These are phyloP conservation scores for Nakataea oryzae DNA, from an alignment of 2,329 filamentous ascomycete genomes.

Conservation along the genomic window DNA sequence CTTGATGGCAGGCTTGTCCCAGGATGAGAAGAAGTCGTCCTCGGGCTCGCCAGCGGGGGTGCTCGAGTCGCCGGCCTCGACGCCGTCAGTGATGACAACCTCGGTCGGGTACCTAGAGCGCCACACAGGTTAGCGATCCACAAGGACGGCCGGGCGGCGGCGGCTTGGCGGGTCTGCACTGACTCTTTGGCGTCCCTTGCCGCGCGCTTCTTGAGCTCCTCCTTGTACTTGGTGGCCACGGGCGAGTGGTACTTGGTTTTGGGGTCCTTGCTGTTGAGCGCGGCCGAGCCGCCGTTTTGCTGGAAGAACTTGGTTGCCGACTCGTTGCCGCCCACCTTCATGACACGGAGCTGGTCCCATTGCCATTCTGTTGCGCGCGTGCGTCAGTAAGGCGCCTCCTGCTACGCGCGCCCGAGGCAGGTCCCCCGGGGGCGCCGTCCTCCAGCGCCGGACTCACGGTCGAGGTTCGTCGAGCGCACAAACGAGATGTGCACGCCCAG, in stretches of 20 bases:
- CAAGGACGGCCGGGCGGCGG: neutral
- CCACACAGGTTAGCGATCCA: conserved; percentile 8
- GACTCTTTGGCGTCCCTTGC: conserved; percentile 78
- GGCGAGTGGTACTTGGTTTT: conserved; percentile 95
- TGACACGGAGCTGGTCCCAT: conserved; percentile 94
- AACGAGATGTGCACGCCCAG: conserved; percentile 98
- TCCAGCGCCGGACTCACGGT: conserved; percentile 56
- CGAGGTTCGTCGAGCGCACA: conserved; percentile 94
- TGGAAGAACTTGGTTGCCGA: conserved; percentile 98
- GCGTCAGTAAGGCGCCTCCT: conserved; percentile 12
- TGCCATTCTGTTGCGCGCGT: conserved; percentile 66
- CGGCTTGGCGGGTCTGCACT: conserved; percentile 18
- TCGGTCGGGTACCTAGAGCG: conserved; percentile 63
- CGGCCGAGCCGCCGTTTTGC: conserved; percentile 86
- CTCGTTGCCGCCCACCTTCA: conserved; percentile 98
- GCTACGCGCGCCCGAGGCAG: neutral
- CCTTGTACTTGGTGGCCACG: conserved; percentile 95
- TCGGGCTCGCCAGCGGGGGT: conserved; percentile 74
- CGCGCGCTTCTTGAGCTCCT: conserved; percentile 81
- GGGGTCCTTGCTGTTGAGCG: conserved; percentile 88
- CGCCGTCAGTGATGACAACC: conserved; percentile 70
- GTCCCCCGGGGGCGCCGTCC: neutral
- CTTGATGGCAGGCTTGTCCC: conserved; percentile 97
- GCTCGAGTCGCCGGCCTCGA: conserved; percentile 49
- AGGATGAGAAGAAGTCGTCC: conserved; percentile 97